Evolutionary conservation across 371 early-diverging fungal species (phyloP).

Genomic region (Zopfochytrium polystomum): DNA sequence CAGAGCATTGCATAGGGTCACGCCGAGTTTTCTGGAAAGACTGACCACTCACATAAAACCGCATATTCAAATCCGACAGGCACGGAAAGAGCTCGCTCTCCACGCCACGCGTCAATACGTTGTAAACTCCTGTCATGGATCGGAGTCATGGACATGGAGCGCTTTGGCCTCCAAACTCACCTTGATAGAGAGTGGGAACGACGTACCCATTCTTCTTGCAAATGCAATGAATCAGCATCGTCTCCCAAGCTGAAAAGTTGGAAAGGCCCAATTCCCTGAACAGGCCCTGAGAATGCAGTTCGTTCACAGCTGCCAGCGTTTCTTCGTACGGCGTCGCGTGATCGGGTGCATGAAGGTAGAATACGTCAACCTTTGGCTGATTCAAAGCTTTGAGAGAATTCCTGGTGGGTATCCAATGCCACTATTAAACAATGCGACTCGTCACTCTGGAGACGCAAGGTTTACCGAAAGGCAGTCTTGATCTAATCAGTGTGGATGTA

Average conservation of each 20-base stretch:
- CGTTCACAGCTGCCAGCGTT: slow-evolving; percentile 37
- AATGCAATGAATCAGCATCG: slow-evolving; percentile 39
- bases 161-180: too few relatives aligned
- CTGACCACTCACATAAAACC: too few relatives aligned
- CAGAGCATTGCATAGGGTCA: too few relatives aligned
- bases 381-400: too few relatives aligned
- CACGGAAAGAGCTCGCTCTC: slow-evolving; percentile 65
- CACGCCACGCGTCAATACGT: slow-evolving; percentile 59
- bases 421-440: too few relatives aligned
- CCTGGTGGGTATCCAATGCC: too few relatives aligned
- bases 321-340: slow-evolving; percentile 33
- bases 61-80: slow-evolving; percentile 51
- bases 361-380: too few relatives aligned
- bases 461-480: too few relatives aligned
- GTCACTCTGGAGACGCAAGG: slow-evolving; percentile 46
- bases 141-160: too few relatives aligned
- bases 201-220: slow-evolving; percentile 41
- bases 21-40: too few relatives aligned
- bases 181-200: slow-evolving; percentile 45
- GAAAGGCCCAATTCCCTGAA: slow-evolving; percentile 38
- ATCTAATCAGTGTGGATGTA: too few relatives aligned
- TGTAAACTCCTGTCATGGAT: slow-evolving; percentile 55
- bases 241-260: slow-evolving; percentile 44
- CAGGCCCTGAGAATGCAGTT: slow-evolving; percentile 32
- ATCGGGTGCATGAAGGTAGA: slow-evolving; percentile 49